Evolutionary conservation across 805 yeast species (phyloP), one percentile per base, ranked within the genome.

Genomic region (Suhomyces vadensis): DNA sequence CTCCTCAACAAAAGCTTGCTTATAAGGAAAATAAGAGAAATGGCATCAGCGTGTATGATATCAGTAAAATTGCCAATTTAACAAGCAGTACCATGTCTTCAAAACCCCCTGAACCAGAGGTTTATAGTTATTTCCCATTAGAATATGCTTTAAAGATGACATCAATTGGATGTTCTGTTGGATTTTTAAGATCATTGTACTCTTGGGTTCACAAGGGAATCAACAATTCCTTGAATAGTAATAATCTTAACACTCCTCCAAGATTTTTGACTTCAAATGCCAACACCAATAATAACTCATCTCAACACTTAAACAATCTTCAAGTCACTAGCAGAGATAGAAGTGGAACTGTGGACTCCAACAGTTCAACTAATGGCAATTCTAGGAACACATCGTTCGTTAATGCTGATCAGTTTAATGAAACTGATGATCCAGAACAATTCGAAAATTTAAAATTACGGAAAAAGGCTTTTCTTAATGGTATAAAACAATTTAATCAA

Each of bases 61-160:
- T 86, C 24, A 73, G 82, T 33, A 81, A 83, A 42, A 79, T 90
- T 20, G 91, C 97, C 2, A 77, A 88, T 47, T 69, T 89, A 43
- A 83, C 92, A 9, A 85, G 88, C 27, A 75, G 82, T 3, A 81
- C 82, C 37, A 64, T 88, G 61, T 70, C 81, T 0, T 73, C 80
- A 3, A 69, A 67, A 43, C 74, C 75, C 5, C 82, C 85, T 1
- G 77, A 78, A 42, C 81, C 82, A 0, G 87, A 81, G 40, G 61
- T 71, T n/a, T 67, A 67, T 24, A 68, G 54, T 50, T 63, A 60
- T 24, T 85, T 79, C 57, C 96, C 96, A 3, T 69, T 85, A 24
- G 96, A 88, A 48, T 91, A 85, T 61, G 88, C 91, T 1, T 71
- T 92, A 60, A 90, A 91, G 55, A 81, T 90, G 77, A 79, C 82